Conservation (phyloP, 1,139 yeast genomes). For the Meyerozyma guilliermondii region DNA sequence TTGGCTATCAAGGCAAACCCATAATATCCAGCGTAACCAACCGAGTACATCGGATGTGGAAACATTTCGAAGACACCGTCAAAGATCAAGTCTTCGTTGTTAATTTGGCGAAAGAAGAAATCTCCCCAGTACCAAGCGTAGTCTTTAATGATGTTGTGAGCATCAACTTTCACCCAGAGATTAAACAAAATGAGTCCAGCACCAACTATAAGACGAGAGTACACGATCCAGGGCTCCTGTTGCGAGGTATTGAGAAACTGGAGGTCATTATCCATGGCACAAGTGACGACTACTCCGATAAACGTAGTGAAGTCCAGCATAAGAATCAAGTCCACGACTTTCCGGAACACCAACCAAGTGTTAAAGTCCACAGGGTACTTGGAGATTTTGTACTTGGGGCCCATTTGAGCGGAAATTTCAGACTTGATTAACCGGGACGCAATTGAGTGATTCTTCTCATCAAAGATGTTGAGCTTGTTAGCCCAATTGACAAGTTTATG, state of each 20-base stretch:
- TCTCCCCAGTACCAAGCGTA: conserved; percentile 98
- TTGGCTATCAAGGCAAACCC: conserved; percentile 79
- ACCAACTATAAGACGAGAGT: conserved; percentile 39
- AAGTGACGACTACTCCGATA: conserved; percentile 62
- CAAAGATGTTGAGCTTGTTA: conserved; percentile 42
- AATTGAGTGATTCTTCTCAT: conserved; percentile 5
- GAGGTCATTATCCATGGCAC: conserved; percentile 38
- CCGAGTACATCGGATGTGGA: conserved; percentile 92
- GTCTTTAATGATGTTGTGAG: conserved; percentile 85
- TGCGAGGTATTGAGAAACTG: conserved; percentile 32
- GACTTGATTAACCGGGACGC: conserved; percentile 31
- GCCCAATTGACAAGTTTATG: conserved; percentile 55
- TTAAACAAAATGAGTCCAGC: conserved; percentile 58
- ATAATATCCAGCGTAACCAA: conserved; percentile 84
- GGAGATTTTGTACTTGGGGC: conserved; percentile 43
- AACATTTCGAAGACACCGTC: conserved; percentile 91
- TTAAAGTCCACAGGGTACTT: conserved; percentile 69
- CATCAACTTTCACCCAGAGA: conserved; percentile 84
- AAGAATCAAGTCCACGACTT: conserved; percentile 73
- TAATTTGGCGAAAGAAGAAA: conserved; percentile 76
- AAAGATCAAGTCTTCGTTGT: conserved; percentile 70
- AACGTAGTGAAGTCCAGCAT: conserved; percentile 86
- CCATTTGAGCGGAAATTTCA: conserved; percentile 44
- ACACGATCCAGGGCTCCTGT: conserved; percentile 33
- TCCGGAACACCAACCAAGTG: conserved; percentile 79